Conservation (phyloP, 1,139 yeast genomes). For the Taphrina sp. region DNA sequence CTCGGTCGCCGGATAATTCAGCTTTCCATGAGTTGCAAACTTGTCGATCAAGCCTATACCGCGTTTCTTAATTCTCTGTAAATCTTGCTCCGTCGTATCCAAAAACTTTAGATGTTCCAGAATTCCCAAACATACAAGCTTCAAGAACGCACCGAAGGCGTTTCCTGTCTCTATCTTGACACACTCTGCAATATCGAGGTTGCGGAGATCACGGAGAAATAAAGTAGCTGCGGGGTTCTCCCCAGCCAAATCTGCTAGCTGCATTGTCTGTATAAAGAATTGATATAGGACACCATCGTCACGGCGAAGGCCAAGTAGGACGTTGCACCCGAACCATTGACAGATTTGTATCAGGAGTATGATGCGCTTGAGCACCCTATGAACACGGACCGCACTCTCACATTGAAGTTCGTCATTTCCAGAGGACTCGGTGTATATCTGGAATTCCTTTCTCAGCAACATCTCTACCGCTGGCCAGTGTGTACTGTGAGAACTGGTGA, state of each 20-base stretch:
- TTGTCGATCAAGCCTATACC: conserved; percentile 19
- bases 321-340: conserved; percentile 12
- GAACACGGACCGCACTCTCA: too few relatives aligned
- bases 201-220: not conserved
- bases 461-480: conserved; percentile 12
- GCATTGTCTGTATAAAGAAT: conserved; percentile 12
- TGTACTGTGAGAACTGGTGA: too few relatives aligned
- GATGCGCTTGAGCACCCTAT: conserved; percentile 14
- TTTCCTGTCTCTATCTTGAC: not conserved
- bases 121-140: conserved; percentile 11
- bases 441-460: not conserved
- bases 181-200: not conserved
- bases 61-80: not conserved
- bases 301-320: conserved; percentile 15
- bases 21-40: conserved; percentile 17
- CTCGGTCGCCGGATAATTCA: conserved; percentile 8
- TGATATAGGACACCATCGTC: conserved; percentile 18
- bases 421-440: too few relatives aligned
- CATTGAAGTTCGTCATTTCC: too few relatives aligned
- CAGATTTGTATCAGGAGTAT: conserved; percentile 2
- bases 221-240: not conserved
- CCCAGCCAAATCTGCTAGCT: not conserved
- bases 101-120: not conserved
- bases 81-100: not conserved
- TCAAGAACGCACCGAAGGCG: conserved; percentile 12